A percentile compares a stretch with the other conserved stretches of the same genome.
phyloP scores from a whole-genome alignment of 352 stramenopile species.

The Nothophytophthora sp. region DNA sequence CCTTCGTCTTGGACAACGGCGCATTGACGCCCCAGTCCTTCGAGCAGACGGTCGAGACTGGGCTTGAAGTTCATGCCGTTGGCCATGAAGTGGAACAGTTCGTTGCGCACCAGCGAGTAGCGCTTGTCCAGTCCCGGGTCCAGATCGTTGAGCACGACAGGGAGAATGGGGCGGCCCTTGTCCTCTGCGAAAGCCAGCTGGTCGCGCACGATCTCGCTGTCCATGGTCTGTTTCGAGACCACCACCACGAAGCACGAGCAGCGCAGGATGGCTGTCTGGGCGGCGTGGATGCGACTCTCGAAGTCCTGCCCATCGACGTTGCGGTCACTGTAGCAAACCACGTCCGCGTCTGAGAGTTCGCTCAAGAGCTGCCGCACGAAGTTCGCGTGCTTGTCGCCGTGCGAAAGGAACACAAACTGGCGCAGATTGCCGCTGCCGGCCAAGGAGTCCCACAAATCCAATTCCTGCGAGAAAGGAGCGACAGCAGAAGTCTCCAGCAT shows the following conservation, averaged over 20 bases:
- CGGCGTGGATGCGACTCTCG: conserved; percentile 72
- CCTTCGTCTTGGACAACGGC: conserved; percentile 6
- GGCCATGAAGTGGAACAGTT: conserved; percentile 81
- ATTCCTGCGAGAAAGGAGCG: conserved; percentile 54
- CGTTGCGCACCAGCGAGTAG: conserved; percentile 80
- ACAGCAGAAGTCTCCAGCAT: conserved; percentile 18
- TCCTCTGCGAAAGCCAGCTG: conserved; percentile 85
- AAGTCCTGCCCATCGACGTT: conserved; percentile 64
- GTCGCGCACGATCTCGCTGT: conserved; percentile 75
- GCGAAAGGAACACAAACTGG: conserved; percentile 80
- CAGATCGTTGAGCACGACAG: conserved; percentile 77
- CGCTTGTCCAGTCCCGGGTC: conserved; percentile 73
- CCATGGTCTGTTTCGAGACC: conserved; percentile 72
- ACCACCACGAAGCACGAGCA: conserved; percentile 81
- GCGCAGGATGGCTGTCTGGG: conserved; percentile 78
- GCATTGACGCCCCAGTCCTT: conserved; percentile 42
- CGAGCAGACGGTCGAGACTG: conserved; percentile 54
- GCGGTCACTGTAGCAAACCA: conserved; percentile 70
- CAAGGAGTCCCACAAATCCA: conserved; percentile 63
- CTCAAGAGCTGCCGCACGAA: conserved; percentile 75
- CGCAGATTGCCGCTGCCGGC: conserved; percentile 23
- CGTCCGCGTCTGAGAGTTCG: conserved; percentile 51
- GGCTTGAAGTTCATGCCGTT: conserved; percentile 72
- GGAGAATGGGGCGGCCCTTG: conserved; percentile 82
- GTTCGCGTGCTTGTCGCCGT: conserved; percentile 66